Evolutionary conservation across 768 basidiomycete species (phyloP).

Genomic region (Lentinus tigrinus): DNA sequence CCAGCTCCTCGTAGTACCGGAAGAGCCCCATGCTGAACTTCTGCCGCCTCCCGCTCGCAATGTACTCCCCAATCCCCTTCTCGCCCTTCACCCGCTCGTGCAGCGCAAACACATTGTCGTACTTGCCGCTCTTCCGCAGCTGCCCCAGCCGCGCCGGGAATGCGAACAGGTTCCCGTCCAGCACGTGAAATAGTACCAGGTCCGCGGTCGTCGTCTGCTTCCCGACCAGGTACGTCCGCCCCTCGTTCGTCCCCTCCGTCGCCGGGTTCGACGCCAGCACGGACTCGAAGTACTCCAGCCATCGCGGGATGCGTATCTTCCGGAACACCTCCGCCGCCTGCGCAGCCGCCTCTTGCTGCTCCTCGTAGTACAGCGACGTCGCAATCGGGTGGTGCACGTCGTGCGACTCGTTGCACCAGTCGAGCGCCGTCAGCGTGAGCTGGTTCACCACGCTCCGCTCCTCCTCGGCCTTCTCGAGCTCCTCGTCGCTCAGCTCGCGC

Average conservation of each 20-base stretch:
- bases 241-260: constrained; percentile 9
- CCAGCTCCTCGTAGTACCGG: constrained; percentile 39
- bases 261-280: constrained; percentile 29
- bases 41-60: constrained; percentile 32
- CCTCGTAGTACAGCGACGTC: constrained; percentile 35
- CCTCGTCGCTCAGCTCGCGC: constrained; percentile 22
- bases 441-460: constrained; percentile 35
- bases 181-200: constrained; percentile 40
- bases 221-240: constrained; percentile 30
- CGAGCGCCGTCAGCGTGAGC: constrained; percentile 37
- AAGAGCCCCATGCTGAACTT: constrained; percentile 34
- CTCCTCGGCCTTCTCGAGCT: constrained; percentile 31
- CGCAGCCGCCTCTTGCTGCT: constrained; percentile 39
- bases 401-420: constrained; percentile 35
- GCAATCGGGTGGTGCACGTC: constrained; percentile 39
- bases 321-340: constrained; percentile 36
- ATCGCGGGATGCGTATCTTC: constrained; percentile 38
- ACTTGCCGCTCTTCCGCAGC: constrained; percentile 24
- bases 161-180: constrained; percentile 32
- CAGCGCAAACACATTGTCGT: constrained; percentile 31
- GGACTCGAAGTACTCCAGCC: constrained; percentile 37
- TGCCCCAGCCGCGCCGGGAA: constrained; percentile 36
- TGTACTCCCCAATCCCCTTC: constrained; percentile 34
- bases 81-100: constrained; percentile 33
- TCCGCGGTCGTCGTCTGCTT: constrained; percentile 39